Evolutionary conservation across 1,284 basidiomycete genomes (phyloP).

Genomic region (Cutaneotrichosporon sp.): DNA sequence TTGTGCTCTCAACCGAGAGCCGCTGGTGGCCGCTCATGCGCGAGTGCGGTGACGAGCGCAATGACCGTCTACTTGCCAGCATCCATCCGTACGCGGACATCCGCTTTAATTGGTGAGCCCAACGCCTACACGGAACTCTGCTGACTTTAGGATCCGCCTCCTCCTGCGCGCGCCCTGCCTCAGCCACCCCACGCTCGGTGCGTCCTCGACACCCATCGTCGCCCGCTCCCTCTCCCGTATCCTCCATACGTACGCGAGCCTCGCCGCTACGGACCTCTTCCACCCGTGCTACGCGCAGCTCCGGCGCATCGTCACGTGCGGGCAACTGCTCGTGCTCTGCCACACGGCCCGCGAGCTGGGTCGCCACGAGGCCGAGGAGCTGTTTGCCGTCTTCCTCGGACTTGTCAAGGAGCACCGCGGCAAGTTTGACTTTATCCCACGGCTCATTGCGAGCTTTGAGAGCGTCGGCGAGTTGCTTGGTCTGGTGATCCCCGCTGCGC

Average conservation of each 20-base stretch:
- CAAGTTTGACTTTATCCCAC: slow-evolving; percentile 23
- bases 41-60: slow-evolving; percentile 23
- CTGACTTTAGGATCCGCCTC: slow-evolving; percentile 31
- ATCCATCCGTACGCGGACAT: slow-evolving; percentile 30
- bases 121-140: neutral
- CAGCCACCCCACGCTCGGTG: slow-evolving; percentile 24
- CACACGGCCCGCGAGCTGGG: slow-evolving; percentile 26
- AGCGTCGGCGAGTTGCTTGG: slow-evolving; percentile 22
- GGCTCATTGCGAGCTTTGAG: slow-evolving; percentile 24
- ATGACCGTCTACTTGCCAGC: slow-evolving; percentile 18
- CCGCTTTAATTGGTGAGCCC: slow-evolving; percentile 33
- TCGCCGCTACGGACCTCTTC: slow-evolving; percentile 23
- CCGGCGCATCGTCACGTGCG: slow-evolving; percentile 30
- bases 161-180: slow-evolving; percentile 28
- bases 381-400: slow-evolving; percentile 21
- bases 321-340: slow-evolving; percentile 33
- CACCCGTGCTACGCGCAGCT: slow-evolving; percentile 33
- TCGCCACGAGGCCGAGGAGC: slow-evolving; percentile 27
- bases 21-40: slow-evolving; percentile 26
- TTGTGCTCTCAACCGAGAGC: slow-evolving; percentile 26
- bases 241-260: slow-evolving; percentile 29
- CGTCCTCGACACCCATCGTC: slow-evolving; percentile 27
- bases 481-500: slow-evolving; percentile 15
- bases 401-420: slow-evolving; percentile 23
- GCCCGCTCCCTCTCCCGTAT: slow-evolving; percentile 30